phyloP scores from a whole-genome alignment of 306 rosid species.

The Vachellia pachyceras region DNA sequence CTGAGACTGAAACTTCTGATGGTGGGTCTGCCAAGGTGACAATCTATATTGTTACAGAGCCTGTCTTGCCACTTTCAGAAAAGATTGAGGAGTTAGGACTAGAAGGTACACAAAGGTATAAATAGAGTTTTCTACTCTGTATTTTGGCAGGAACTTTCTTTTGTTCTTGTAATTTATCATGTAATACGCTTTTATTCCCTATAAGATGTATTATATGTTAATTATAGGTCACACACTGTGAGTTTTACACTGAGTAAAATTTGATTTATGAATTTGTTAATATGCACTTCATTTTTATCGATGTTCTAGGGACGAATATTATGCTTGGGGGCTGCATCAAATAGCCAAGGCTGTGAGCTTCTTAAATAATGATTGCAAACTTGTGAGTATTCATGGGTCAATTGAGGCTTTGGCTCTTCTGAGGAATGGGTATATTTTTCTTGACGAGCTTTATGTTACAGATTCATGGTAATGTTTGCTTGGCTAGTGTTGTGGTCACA shows the following conservation, averaged over 20 bases:
- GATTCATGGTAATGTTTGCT: slow-evolving; percentile 96
- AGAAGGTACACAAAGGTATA: slow-evolving; percentile 87
- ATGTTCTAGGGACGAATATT: slow-evolving; percentile 87
- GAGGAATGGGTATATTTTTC: slow-evolving; percentile 16
- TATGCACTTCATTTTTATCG: slow-evolving; percentile 25
- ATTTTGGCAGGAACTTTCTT: slow-evolving; percentile 19
- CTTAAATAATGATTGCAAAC: slow-evolving; percentile 96
- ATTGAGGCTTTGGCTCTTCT: slow-evolving; percentile 19
- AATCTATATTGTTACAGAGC: slow-evolving; percentile 94
- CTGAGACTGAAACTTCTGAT: slow-evolving; percentile 76
- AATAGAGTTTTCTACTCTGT: slow-evolving; percentile 21
- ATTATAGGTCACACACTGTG: slow-evolving; percentile 1
- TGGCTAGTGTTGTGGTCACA: slow-evolving; percentile 96
- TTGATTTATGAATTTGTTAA: slow-evolving; percentile 19
- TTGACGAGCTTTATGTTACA: slow-evolving; percentile 48
- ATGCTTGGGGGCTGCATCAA: slow-evolving; percentile 95
- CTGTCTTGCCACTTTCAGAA: slow-evolving; percentile 87
- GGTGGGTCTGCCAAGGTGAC: slow-evolving; percentile 77
- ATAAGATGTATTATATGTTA: slow-evolving; percentile 10
- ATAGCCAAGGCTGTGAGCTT: slow-evolving; percentile 98
- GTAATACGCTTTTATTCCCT: background rate
- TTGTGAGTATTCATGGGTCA: slow-evolving; percentile 59
- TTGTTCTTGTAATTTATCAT: background rate
- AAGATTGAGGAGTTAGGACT: slow-evolving; percentile 87
- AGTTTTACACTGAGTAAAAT: slow-evolving; percentile 8